Percentiles rank a stretch among this genome's conserved stretches.
These are phyloP conservation scores for Kodamaea sagamina DNA, from an alignment of 805 yeast species.

Conservation along the genomic window DNA sequence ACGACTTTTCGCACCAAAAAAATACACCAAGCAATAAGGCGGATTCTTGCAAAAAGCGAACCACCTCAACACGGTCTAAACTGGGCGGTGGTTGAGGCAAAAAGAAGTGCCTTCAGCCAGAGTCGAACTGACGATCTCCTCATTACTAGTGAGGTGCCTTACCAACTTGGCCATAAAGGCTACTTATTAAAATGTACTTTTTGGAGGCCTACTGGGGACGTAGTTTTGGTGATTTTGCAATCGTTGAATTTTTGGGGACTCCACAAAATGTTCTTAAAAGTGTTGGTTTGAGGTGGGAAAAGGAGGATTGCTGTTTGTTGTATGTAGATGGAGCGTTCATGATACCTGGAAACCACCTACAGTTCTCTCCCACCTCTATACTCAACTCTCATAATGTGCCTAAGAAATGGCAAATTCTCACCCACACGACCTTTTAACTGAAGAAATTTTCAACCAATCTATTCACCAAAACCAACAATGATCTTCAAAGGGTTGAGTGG, in stretches of 20 bases:
- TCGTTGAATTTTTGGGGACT: too few relatives aligned
- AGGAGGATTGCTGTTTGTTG: too few relatives aligned
- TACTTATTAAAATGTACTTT: neutral
- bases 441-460: too few relatives aligned
- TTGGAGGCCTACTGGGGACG: neutral
- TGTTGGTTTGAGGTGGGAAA: too few relatives aligned
- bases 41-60: conserved; percentile 42
- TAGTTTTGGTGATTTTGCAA: neutral
- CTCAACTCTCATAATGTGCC: too few relatives aligned
- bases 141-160: conserved; percentile 4
- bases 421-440: too few relatives aligned
- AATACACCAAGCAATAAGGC: conserved; percentile 32
- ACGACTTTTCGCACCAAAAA: conserved; percentile 10
- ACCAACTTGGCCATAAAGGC: conserved; percentile 37
- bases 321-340: too few relatives aligned
- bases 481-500: conserved; percentile 2
- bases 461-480: neutral
- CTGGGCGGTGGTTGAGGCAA: conserved; percentile 44
- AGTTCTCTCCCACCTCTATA: too few relatives aligned
- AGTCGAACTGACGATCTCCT: conserved; percentile 4
- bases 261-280: too few relatives aligned
- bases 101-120: conserved; percentile 14
- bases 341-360: too few relatives aligned
- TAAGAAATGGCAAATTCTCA: too few relatives aligned
- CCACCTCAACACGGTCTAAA: too few relatives aligned